Evolutionary conservation across 441 rosid genomes (phyloP), one percentile per base, ranked within the genome.

Genomic region (Aleurites moluccanus): DNA sequence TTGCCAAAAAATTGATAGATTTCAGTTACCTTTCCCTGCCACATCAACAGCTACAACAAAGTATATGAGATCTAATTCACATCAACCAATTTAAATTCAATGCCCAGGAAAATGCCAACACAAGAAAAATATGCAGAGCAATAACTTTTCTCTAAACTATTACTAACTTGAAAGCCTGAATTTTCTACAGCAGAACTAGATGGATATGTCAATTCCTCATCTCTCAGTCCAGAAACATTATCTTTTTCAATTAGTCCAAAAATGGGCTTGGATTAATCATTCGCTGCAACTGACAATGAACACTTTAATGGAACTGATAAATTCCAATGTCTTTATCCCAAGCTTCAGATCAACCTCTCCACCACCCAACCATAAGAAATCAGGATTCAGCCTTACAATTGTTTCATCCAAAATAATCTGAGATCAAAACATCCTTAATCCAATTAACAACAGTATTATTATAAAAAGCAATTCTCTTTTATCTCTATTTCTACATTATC

Each of bases 321-420:
- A 91, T 30, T 92, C 88, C 3, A 88, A 83, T 65, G 96, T 91
- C 80, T 80, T 82, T 67, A 92, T 83, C 25, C 97, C 97, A 14
- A 92, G 91, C 91, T 94, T 94, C 85, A 91, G 83, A 86, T 91
- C 94, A 11, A 76, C 80, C 80, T 92, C 97, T 50, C 98, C 94
- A 30, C 97, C 97, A 35, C 96, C 97, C 76, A 92, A 81, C 99
- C 96, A 90, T 87, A 94, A 89, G 89, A 84, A 91, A 73, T 85
- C 86, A 1, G 97, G 94, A 71, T 66, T 77, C 60, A 92, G 96
- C 83, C 85, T 87, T 61, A 80, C 84, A 60, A 94, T 88, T 68
- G 96, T 96, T 83, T 92, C 97, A 74, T 94, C 99, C 88, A 92
- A 74, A 78, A 92, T 87, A 80, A 94, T 96, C 99, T 92, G 96